phyloP scores from a whole-genome alignment of 2,329 filamentous ascomycete genomes.

The Colletotrichum lupini region DNA sequence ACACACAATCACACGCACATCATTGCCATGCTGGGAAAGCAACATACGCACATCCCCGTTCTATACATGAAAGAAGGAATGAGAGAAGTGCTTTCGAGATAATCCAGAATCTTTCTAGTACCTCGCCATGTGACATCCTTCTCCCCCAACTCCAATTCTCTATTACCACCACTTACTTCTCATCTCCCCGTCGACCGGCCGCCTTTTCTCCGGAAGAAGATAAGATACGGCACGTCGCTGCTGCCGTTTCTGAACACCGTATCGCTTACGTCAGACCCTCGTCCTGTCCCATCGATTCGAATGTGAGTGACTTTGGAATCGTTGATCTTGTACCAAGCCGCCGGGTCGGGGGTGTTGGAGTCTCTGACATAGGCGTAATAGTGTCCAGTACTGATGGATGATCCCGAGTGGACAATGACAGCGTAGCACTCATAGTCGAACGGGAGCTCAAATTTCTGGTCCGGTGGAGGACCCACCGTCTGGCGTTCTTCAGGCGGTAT shows the following conservation, averaged over 20 bases:
- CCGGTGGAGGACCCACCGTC: slow-evolving; percentile 38
- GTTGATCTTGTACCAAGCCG: slow-evolving; percentile 62
- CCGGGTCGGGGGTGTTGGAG: slow-evolving; percentile 55
- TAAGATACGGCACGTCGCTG: slow-evolving; percentile 57
- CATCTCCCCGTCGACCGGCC: slow-evolving; percentile 18
- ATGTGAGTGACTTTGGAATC: slow-evolving; percentile 55
- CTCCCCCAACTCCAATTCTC: background rate
- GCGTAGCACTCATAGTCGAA: slow-evolving; percentile 89
- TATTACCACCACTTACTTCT: background rate
- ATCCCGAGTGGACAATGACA: slow-evolving; percentile 81
- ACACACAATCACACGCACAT: background rate
- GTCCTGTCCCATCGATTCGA: slow-evolving; percentile 51
- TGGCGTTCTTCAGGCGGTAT: slow-evolving; percentile 50
- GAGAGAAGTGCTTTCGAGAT: background rate
- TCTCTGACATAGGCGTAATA: slow-evolving; percentile 80
- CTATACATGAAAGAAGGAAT: slow-evolving; percentile 5
- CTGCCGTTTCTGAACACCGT: slow-evolving; percentile 50
- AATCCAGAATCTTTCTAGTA: background rate
- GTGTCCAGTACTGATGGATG: slow-evolving; percentile 77
- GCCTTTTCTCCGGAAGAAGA: slow-evolving; percentile 56
- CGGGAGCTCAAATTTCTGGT: slow-evolving; percentile 60
- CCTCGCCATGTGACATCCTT: background rate
- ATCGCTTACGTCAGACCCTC: slow-evolving; percentile 47
- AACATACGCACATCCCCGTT: background rate
- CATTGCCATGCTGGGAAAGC: background rate